Evolutionary conservation across 2,329 filamentous ascomycete genomes (phyloP), one percentile per base, ranked within the genome.

Genomic region (Sclerotinia subarctica): DNA sequence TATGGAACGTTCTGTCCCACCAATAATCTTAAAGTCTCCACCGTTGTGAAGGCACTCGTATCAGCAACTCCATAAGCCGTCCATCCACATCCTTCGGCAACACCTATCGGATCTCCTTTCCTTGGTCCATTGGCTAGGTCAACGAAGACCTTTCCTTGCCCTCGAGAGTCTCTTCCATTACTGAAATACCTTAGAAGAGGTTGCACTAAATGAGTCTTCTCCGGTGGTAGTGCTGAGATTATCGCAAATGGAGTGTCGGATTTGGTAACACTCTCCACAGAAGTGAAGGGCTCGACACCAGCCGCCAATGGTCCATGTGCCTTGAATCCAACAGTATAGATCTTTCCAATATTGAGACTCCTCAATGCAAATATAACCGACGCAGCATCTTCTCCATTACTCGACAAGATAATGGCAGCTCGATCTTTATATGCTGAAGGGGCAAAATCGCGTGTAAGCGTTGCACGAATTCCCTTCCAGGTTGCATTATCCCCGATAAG

Each of bases 1-100:
- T 93, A 94, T 7, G 90, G 91, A 68, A 95, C 91, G 77, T 95
- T 95, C 80, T 95, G 91, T 13, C 92, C 92, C 15, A 94, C 90
- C 32, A 96, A 82, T 69, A 94, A 78, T 72, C 92, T 83, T 67
- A 95, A 79, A 60, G 89, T 94, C 79, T 95, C 91, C 6, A 94
- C 92, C 2, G 91, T 94, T 29, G 91, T 94, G 81, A 93, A 95
- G 0, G 92, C 91, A 68, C 89, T 90, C 44, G 93, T 90, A 78
- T 96, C 92, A 32, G 89, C 90, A 24, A 90, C 86, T 1, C 90
- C 90, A 76, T 94, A 95, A 8, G 90, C 88, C 32, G 88, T 89
- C 83, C 93, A 96, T 0, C 92, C 92, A 67, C 87, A 88, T 75
- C 88, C 85, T 74, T 89, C 86, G 1, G 92, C 92, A 26, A 93